Evolutionary conservation across 345 rosid species (phyloP).

Genomic region (Populus pruinosa): DNA sequence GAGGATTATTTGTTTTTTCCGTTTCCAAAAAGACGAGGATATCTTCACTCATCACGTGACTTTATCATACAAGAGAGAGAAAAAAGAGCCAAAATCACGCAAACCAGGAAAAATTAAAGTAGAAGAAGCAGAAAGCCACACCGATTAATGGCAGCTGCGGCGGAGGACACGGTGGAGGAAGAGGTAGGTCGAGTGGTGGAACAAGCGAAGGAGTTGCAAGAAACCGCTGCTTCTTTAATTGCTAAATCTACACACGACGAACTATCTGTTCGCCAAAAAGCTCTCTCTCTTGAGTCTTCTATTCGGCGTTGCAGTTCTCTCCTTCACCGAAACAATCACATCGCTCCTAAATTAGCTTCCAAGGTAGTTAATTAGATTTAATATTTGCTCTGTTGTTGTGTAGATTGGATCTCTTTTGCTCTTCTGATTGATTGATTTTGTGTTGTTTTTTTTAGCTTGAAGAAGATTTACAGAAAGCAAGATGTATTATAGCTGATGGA

Average conservation of each 20-base stretch:
- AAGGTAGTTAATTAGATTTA: slow-evolving; percentile 41
- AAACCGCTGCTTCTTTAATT: slow-evolving; percentile 54
- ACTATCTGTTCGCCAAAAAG: slow-evolving; percentile 64
- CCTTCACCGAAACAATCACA: slow-evolving; percentile 26
- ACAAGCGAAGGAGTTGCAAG: slow-evolving; percentile 75
- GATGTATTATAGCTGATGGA: slow-evolving; percentile 69
- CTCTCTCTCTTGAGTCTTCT: slow-evolving; percentile 61
- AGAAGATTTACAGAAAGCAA: slow-evolving; percentile 82
- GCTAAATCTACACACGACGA: slow-evolving; percentile 59
- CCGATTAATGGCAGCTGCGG: background rate
- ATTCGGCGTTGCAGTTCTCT: slow-evolving; percentile 60
- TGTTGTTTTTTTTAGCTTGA: slow-evolving; percentile 41
- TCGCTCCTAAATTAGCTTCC: slow-evolving; percentile 52
- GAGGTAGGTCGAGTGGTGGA: slow-evolving; percentile 63
- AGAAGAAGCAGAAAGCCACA: background rate
- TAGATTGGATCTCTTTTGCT: background rate
- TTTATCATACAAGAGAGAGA: background rate
- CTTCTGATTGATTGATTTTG: background rate
- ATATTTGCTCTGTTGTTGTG: background rate
- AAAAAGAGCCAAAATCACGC: background rate
- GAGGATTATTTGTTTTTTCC: background rate
- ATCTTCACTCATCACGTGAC: background rate
- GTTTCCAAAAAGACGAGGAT: background rate
- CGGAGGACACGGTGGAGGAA: slow-evolving; percentile 48
- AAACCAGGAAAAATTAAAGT: background rate